Percentiles rank a stretch among this genome's conserved stretches.
Evolutionary conservation across 177 flowering plant species (phyloP).

Genomic region (Tripterygium wilfordii): DNA sequence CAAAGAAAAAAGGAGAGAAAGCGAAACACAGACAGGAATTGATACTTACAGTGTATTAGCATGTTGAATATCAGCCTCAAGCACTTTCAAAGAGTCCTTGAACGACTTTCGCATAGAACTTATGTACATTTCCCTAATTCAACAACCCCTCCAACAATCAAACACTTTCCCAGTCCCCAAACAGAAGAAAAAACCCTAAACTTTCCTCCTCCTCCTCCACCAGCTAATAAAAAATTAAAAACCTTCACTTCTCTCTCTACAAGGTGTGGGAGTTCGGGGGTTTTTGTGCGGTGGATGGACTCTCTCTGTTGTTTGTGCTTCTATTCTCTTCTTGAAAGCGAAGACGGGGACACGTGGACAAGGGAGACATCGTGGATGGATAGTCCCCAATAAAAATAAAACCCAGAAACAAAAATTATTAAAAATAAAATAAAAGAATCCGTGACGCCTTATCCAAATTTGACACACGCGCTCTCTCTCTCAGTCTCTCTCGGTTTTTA

Average conservation of each 20-base stretch:
- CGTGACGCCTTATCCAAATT: too few relatives aligned
- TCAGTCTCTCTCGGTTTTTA: too few relatives aligned
- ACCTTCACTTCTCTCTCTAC: conserved; percentile 12
- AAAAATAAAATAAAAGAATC: not conserved
- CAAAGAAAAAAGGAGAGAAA: not conserved
- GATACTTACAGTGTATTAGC: conserved; percentile 72
- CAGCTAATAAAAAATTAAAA: too few relatives aligned
- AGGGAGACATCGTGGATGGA: conserved; percentile 7
- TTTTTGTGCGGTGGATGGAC: conserved; percentile 1
- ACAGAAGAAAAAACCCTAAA: conserved; percentile 1
- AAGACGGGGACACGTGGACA: conserved; percentile 21
- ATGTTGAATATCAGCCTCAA: conserved; percentile 85
- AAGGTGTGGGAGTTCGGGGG: too few relatives aligned
- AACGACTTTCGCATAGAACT: conserved; percentile 61
- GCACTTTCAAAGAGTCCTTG: conserved; percentile 77
- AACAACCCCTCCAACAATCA: not conserved
- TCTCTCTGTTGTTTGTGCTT: conserved; percentile 9
- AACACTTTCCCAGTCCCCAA: conserved; percentile 1
- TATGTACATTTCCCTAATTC: conserved; percentile 26
- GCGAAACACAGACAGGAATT: not conserved
- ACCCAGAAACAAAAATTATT: not conserved
- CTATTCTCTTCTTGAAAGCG: conserved; percentile 16
- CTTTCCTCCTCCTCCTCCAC: too few relatives aligned
- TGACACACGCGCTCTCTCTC: too few relatives aligned
- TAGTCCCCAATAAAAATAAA: too few relatives aligned